Conservation (phyloP, 2,329 filamentous ascomycete genomes). For the Trematosphaeria pertusa region DNA sequence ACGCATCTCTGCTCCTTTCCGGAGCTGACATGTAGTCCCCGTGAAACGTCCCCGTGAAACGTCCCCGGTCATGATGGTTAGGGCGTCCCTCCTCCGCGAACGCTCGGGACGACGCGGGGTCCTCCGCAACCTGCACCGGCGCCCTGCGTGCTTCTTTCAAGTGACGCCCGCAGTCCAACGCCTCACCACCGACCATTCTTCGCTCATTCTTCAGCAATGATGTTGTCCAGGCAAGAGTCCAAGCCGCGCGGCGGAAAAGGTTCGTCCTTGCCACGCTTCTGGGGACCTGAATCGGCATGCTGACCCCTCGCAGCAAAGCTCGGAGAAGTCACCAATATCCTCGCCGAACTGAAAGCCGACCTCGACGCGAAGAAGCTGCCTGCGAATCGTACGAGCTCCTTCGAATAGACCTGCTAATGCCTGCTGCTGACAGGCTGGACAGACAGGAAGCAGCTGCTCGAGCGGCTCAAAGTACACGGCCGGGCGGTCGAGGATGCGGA, state of each 20-base stretch:
- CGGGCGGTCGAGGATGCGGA: constrained; percentile 75
- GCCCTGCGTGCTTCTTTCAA: not conserved
- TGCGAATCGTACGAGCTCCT: constrained; percentile 61
- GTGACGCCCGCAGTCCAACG: no score
- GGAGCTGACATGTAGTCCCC: no score
- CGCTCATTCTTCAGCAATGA: constrained; percentile 10
- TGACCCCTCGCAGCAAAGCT: constrained; percentile 64
- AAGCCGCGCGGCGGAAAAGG: constrained; percentile 28
- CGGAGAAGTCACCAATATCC: constrained; percentile 69
- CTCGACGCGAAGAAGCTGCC: constrained; percentile 65
- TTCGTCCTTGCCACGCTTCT: constrained; percentile 5
- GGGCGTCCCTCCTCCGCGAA: no score
- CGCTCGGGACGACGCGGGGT: constrained; percentile 11
- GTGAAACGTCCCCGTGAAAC: no score
- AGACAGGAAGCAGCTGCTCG: constrained; percentile 68
- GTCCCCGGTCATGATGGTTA: no score
- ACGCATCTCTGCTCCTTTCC: no score
- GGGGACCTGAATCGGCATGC: not conserved
- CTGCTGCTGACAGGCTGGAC: constrained; percentile 15
- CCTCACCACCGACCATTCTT: not conserved
- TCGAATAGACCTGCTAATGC: not conserved
- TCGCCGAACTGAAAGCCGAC: constrained; percentile 69
- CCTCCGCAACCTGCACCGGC: not conserved
- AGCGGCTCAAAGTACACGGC: constrained; percentile 78
- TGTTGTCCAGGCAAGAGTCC: constrained; percentile 20